Evolutionary conservation across 192 early-diverging fungal genomes (phyloP), one percentile per base, ranked within the genome.

Genomic region (Gamsiella multidivaricata): DNA sequence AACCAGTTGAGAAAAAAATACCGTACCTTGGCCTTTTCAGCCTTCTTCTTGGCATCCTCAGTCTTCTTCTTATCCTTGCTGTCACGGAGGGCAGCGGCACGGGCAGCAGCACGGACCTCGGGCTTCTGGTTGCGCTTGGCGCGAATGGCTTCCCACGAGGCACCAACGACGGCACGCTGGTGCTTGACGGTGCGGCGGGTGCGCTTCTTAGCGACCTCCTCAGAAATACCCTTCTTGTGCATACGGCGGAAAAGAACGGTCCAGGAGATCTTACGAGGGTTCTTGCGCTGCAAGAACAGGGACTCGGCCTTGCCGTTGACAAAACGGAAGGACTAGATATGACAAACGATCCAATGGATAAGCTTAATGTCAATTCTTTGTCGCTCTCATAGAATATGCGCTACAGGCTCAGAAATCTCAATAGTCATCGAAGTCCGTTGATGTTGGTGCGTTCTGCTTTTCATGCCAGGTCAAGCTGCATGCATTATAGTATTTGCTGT

Each of bases 211-310:
- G 94, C 80, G 36, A 92, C 89, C 87, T 97, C 96, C 81, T 96
- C 94, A 81, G 91, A 92, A 74, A 95, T 90, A 85, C 96, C 98
- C 94, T 99, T 99, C 90, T 96, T 95, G 91, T 98, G 94, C 81
- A 96, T 89, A 87, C 94, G 96, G 82, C 98, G 94, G 94, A 91
- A 98, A 65, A 97, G 91, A 45, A 90, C 87, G 60, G 98, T 98
- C 98, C 98, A 99, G 84, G 87, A 86, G 76, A 99, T 89, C 90
- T 97, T 97, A 80, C 97, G 94, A 43, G 96, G 95, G 92, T 99
- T 99, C 87, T 93, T 88, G 83, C 91, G 89, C 88, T 98, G 96
- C 70, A 95, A 86, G 93, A 98, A 99, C 82, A 95, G 90, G 50
- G 96, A 98, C 86, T 96, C 94, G 81, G 86, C 87, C 92, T 99